Conservation (phyloP, 345 rosid genomes). For the Gossypium turneri region DNA sequence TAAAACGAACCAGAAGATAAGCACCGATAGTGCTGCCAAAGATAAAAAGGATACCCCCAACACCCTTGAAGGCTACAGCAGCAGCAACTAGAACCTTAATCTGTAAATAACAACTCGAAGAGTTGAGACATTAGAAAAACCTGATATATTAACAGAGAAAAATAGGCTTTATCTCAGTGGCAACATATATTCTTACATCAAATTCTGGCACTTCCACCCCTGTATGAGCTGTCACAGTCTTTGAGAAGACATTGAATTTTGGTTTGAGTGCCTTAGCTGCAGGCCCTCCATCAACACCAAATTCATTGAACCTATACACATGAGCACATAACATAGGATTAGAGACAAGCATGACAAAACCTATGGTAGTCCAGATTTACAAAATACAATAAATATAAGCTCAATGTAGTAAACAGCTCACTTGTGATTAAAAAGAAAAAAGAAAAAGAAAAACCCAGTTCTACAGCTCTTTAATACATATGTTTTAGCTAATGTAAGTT, state of each 20-base stretch:
- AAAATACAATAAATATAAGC: not conserved
- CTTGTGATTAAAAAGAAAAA: not conserved
- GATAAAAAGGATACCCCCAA: constrained; percentile 65
- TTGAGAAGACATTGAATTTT: constrained; percentile 38
- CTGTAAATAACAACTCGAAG: constrained; percentile 22
- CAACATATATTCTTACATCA: constrained; percentile 30
- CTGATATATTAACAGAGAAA: not conserved
- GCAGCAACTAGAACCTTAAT: constrained; percentile 46
- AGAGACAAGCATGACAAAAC: not conserved
- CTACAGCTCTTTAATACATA: not conserved
- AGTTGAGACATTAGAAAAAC: constrained; percentile 10
- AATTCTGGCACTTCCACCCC: constrained; percentile 51
- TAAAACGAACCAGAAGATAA: constrained; percentile 55
- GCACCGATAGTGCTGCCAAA: constrained; percentile 68
- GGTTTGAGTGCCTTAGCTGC: constrained; percentile 47
- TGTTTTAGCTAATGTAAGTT: not conserved
- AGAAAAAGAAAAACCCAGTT: not conserved
- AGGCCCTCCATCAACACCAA: constrained; percentile 59
- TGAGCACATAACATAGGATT: constrained; percentile 8
- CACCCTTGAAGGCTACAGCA: constrained; percentile 53
- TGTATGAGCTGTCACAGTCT: constrained; percentile 37
- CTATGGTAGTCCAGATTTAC: not conserved
- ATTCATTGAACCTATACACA: constrained; percentile 51
- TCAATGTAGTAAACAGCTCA: not conserved
- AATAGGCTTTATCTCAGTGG: not conserved